These are phyloP conservation scores for Macrolepiota albuminosa DNA, from an alignment of 768 basidiomycete species.

Conservation along the genomic window DNA sequence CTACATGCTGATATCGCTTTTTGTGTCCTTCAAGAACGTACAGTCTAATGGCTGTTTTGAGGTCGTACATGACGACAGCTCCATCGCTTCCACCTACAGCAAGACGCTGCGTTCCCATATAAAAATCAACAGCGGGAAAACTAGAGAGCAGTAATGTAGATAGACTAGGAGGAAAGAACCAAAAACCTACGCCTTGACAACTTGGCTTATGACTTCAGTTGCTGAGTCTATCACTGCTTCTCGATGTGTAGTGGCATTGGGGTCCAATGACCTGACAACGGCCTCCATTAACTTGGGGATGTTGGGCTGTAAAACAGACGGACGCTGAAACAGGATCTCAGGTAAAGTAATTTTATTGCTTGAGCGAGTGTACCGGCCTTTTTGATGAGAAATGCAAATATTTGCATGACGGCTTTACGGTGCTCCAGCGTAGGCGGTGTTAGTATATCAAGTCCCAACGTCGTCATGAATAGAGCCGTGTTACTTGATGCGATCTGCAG, in stretches of 20 bases:
- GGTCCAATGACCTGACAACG: constrained; percentile 94
- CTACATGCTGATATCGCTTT: constrained; percentile 74
- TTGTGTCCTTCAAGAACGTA: constrained; percentile 94
- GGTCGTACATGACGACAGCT: constrained; percentile 91
- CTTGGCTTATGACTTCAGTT: constrained; percentile 89
- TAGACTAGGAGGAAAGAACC: not conserved
- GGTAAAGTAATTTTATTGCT: not conserved
- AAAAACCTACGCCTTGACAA: constrained; percentile 78
- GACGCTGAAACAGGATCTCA: constrained; percentile 46
- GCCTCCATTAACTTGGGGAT: constrained; percentile 88
- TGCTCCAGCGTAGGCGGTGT: constrained; percentile 71
- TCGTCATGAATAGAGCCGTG: constrained; percentile 91
- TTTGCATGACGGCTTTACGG: constrained; percentile 84
- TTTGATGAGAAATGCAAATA: constrained; percentile 89
- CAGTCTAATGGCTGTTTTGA: constrained; percentile 91
- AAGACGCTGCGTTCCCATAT: constrained; percentile 79
- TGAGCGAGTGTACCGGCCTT: constrained; percentile 48
- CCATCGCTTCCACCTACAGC: constrained; percentile 95
- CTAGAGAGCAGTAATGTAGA: constrained; percentile 30
- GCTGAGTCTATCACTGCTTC: constrained; percentile 89
- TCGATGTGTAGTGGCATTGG: constrained; percentile 68
- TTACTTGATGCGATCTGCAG: constrained; percentile 80
- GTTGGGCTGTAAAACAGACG: constrained; percentile 77
- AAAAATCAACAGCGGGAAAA: constrained; percentile 93
- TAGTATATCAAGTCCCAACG: constrained; percentile 84